A percentile compares a stretch with the other conserved stretches of the same genome.
These are phyloP conservation scores for Exophiala sideris DNA, from an alignment of 2,329 filamentous ascomycete genomes.

Conservation along the genomic window DNA sequence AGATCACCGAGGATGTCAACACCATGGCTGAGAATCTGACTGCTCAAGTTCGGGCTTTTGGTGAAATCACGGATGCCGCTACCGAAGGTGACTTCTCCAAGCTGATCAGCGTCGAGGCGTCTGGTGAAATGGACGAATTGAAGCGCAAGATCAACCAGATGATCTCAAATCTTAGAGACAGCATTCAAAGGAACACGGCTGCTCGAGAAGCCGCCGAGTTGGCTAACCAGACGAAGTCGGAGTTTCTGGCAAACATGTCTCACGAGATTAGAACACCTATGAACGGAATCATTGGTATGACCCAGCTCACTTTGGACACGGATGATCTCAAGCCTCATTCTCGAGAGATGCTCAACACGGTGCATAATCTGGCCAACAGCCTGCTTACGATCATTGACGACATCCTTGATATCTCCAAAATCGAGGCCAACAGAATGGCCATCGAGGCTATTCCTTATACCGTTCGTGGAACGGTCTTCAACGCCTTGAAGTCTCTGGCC, in stretches of 20 bases:
- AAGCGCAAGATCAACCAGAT: constrained; percentile 99
- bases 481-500: constrained; percentile 92
- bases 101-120: constrained; percentile 92
- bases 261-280: constrained; percentile 97
- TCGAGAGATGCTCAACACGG: constrained; percentile 96
- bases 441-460: constrained; percentile 98
- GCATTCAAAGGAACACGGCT: constrained; percentile 93
- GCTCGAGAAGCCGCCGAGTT: constrained; percentile 93
- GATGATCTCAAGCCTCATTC: constrained; percentile 93
- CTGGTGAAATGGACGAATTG: constrained; percentile 97
- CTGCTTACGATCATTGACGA: constrained; percentile 93
- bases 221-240: constrained; percentile 96
- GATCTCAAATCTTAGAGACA: constrained; percentile 92
- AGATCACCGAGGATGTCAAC: constrained; percentile 95
- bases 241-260: constrained; percentile 98
- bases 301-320: constrained; percentile 90
- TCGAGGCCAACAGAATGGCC: constrained; percentile 96
- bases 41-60: constrained; percentile 95
- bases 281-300: constrained; percentile 98
- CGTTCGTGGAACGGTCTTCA: constrained; percentile 90
- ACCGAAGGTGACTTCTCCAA: constrained; percentile 97
- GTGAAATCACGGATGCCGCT: constrained; percentile 95
- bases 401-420: constrained; percentile 66
- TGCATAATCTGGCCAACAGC: constrained; percentile 94
- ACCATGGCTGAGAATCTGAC: constrained; percentile 85